phyloP scores from a whole-genome alignment of 2,329 filamentous ascomycete species.

The Xenoacremonium recifei region DNA sequence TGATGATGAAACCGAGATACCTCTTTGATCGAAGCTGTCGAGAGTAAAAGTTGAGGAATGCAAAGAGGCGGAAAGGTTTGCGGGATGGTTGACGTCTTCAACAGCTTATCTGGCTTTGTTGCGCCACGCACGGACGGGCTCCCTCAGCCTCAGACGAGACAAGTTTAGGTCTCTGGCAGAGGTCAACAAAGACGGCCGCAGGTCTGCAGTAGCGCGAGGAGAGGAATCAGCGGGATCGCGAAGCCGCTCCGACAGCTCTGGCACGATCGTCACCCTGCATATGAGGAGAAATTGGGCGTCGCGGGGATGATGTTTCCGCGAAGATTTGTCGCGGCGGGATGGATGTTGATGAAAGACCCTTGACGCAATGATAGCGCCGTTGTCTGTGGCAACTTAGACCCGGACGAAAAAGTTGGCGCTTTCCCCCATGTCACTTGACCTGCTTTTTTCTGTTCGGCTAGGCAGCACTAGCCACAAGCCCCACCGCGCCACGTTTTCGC shows the following conservation, averaged over 20 bases:
- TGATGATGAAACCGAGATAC: constrained; percentile 5
- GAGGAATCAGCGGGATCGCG: constrained; percentile 4
- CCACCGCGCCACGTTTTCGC: constrained; percentile 14
- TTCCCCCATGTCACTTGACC: constrained; percentile 25
- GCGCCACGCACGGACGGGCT: not conserved
- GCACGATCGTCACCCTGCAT: not conserved
- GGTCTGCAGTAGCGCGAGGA: constrained; percentile 1
- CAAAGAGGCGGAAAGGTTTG: not conserved
- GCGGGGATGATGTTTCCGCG: constrained; percentile 19
- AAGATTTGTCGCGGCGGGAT: not conserved
- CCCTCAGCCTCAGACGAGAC: no score
- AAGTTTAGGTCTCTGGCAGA: not conserved
- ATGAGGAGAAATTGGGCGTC: constrained; percentile 1
- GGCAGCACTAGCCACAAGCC: constrained; percentile 8
- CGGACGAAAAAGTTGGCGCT: constrained; percentile 11
- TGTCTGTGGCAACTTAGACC: constrained; percentile 43
- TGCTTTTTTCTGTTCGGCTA: no score
- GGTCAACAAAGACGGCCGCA: constrained; percentile 16
- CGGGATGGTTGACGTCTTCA: not conserved
- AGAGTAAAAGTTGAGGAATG: not conserved
- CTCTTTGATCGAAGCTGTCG: not conserved
- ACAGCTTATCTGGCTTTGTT: not conserved
- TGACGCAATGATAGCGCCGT: constrained; percentile 35
- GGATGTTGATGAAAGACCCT: constrained; percentile 28
- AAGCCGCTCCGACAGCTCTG: not conserved